A percentile compares a stretch with the other conserved stretches of the same genome.
phyloP scores from a whole-genome alignment of 2,329 filamentous ascomycete genomes.

The Trichoderma sp. region DNA sequence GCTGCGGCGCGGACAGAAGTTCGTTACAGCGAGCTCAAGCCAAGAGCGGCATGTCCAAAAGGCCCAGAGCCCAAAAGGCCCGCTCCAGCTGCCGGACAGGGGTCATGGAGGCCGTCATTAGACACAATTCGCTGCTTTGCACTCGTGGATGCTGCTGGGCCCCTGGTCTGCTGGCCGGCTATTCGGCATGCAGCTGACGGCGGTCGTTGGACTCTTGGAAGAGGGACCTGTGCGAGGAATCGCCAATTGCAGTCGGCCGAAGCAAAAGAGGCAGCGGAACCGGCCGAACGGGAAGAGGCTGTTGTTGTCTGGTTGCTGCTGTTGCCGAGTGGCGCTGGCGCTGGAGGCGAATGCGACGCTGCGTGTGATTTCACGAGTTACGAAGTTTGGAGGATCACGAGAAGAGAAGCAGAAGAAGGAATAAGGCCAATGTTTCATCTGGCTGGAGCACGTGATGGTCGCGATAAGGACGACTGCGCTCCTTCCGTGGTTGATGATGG shows the following conservation, averaged over 20 bases:
- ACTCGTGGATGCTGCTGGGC: neutral
- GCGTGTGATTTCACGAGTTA: too few relatives aligned
- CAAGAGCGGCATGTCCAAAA: constrained; percentile 25
- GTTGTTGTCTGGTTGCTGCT: neutral
- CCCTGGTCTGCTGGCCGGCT: constrained; percentile 11
- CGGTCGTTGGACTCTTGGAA: neutral
- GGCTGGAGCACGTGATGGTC: constrained; percentile 3
- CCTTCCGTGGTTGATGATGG: neutral
- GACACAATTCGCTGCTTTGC: neutral
- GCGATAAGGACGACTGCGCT: neutral
- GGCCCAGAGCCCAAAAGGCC: neutral
- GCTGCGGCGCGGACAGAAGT: constrained; percentile 9
- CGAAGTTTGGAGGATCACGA: too few relatives aligned
- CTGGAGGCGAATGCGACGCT: neutral
- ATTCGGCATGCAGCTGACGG: constrained; percentile 22
- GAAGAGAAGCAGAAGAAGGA: neutral
- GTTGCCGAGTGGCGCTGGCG: neutral
- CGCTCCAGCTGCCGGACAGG: constrained; percentile 2
- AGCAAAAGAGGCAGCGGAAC: neutral
- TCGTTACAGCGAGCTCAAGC: constrained; percentile 23
- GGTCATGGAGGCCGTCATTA: neutral
- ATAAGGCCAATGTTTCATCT: neutral
- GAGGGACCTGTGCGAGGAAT: neutral
- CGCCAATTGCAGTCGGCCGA: neutral
- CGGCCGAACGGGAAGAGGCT: constrained; percentile 7